Base-by-base conservation (phyloP, 208 protist genomes). In the Leishmania lainsoni region DNA sequence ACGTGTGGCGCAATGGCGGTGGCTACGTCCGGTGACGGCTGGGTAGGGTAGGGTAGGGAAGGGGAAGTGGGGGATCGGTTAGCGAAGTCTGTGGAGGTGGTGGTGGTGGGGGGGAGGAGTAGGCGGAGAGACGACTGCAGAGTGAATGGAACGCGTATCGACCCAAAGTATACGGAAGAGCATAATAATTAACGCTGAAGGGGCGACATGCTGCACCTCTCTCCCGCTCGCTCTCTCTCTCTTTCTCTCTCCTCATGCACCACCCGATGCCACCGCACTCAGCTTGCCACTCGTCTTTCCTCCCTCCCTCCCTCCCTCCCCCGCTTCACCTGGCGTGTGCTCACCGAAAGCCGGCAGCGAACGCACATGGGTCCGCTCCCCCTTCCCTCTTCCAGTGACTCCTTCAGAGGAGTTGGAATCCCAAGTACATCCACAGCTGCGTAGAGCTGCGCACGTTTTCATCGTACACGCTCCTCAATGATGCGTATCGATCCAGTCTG, bases 401-500 rank as follows among this genome's bases (percentile, higher is more conserved):
- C 61, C 29, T 39, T 66, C 29, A 10, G 61, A 3, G 61, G n/a
- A 66, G 9, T 29, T 63, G 6, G 58, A 3, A 32, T 0, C 59
- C 6, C 2, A 61, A 12, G 10, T 22, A 39, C 35, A 66, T 16
- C 6, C 35, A 0, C 35, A 16, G 17, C 61, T 29, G 58, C 32
- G 70, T 71, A 72, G 61, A 56, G 71, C 54, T 73, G 68, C 71
- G 32, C 79, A 82, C 42, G 49, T 29, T 63, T 63, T 29, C 32
- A 14, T 10, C 32, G 48, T 56, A 1, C 22, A 39, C 9, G 56
- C 52, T 77, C 52, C 22, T 17, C 48, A 82, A 4, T 56, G 54
- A 78, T 83, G 70, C 73, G 71, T 14, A 70, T 80, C 45, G 71
- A 86, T 76, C 63, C 75, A 6, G 48, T 89, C 58, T 95, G 86